Evolutionary conservation across 768 basidiomycete genomes (phyloP), one percentile per base, ranked within the genome.

Genomic region (Psilocybe cubensis): DNA sequence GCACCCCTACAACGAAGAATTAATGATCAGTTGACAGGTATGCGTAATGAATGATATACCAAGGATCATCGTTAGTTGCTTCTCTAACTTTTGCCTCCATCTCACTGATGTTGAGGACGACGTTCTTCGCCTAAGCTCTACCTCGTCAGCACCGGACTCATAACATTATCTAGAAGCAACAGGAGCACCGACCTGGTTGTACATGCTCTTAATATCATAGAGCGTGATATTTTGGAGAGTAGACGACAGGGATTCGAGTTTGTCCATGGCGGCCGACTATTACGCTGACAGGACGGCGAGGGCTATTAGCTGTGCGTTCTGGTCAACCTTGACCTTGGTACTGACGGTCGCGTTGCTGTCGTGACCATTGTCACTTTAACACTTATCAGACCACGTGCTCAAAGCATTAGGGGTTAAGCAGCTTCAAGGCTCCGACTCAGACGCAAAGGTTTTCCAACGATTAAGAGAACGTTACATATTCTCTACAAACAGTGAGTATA

Each of bases 11-110:
- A 54, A 49, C 44, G 27, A 54, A 14, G n/a, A 42, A 60, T 52
- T 46, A 56, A 49, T 33, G 14, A 7, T 31, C 47, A 33, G 18
- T 23, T 8, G 28, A 6, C 3, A 28, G 24, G 20, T 7, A 44
- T 2, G 41, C 12, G 18, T 43, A n/a, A 10, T 5, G 14, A 29
- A 21, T n/a, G n/a, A 75, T 85, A 63, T 69, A 97, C 96, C 97
- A 99, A 55, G 97, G 89, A 61, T 99, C 97, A 65, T 98, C 95
- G 58, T 98, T 98, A 0, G 97, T 99, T 1, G 96, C 97, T 59
- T 98, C 96, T 61, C 86, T 81, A 17, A 98, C 96, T 76, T 97
- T 98, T 7, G 91, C 91, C 73, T 99, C 96, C 86, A 92, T 96
- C 76, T 98, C 96, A 65, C 89, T 93, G 58, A 98, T 82, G 75